Percentiles rank a stretch among this genome's conserved stretches.
Evolutionary conservation across 768 basidiomycete genomes (phyloP).

Genomic region (Gymnopilus dilepis): DNA sequence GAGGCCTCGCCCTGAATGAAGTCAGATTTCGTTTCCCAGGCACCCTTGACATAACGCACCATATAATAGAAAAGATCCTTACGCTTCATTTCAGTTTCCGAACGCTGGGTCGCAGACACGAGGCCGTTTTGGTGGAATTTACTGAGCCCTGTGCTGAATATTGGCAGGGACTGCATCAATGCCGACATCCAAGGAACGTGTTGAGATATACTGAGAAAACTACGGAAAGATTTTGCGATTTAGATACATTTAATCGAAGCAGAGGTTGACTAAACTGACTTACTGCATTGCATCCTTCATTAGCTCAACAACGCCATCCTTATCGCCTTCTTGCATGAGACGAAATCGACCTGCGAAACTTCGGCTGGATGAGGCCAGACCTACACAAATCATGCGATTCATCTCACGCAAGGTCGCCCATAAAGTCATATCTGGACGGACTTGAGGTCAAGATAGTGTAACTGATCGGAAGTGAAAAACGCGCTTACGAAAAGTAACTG

Average conservation of each 20-base stretch:
- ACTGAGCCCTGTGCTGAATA: constrained; percentile 8
- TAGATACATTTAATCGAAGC: too few species aligned
- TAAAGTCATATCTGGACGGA: constrained; percentile 36
- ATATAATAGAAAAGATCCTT: constrained; percentile 35
- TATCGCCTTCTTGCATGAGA: constrained; percentile 31
- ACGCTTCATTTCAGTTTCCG: constrained; percentile 12
- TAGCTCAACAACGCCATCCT: constrained; percentile 20
- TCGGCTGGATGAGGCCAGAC: background rate
- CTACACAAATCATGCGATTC: background rate
- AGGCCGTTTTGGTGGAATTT: constrained; percentile 10
- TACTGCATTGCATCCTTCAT: constrained; percentile 25
- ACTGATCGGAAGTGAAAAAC: background rate
- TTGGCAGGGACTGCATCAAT: constrained; percentile 15
- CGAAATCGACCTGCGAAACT: constrained; percentile 37
- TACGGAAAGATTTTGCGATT: too few species aligned
- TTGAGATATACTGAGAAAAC: constrained; percentile 24
- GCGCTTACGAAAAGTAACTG: constrained; percentile 32
- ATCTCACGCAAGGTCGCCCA: constrained; percentile 42
- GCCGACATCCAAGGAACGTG: constrained; percentile 24
- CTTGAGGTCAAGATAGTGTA: too few species aligned
- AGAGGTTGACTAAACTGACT: too few species aligned
- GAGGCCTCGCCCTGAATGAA: constrained; percentile 16
- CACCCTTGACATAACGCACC: constrained; percentile 21
- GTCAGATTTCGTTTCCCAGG: too few species aligned
- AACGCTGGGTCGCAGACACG: constrained; percentile 22